Evolutionary conservation across 805 yeast genomes (phyloP).

Genomic region (Wickerhamiella shivajii): DNA sequence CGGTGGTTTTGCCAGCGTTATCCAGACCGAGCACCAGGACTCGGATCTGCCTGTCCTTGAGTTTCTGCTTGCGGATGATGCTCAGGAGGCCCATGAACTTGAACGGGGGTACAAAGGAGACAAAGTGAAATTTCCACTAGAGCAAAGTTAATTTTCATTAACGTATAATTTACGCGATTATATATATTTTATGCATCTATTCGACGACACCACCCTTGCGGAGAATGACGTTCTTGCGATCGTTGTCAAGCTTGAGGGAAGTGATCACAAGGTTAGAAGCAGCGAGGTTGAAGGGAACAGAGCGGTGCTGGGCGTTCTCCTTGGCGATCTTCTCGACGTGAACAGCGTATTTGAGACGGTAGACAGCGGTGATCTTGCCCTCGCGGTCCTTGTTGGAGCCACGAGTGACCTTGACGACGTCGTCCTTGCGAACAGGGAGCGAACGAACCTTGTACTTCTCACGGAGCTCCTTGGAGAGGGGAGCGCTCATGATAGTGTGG

Average conservation of each 20-base stretch:
- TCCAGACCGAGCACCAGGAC: slow-evolving; percentile 73
- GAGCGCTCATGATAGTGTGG: slow-evolving; percentile 93
- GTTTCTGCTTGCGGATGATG: slow-evolving; percentile 67
- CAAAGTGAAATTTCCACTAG: background rate
- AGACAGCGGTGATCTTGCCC: slow-evolving; percentile 94
- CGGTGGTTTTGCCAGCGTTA: slow-evolving; percentile 82
- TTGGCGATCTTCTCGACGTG: slow-evolving; percentile 95
- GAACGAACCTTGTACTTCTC: slow-evolving; percentile 93
- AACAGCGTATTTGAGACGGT: slow-evolving; percentile 95
- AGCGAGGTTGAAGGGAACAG: slow-evolving; percentile 93
- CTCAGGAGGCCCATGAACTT: slow-evolving; percentile 75
- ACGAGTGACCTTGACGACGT: slow-evolving; percentile 89
- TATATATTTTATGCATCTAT: slow-evolving; percentile 32
- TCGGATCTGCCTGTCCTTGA: slow-evolving; percentile 63
- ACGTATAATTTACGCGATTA: no score
- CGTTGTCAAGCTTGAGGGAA: slow-evolving; percentile 95
- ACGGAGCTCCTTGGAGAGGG: slow-evolving; percentile 96
- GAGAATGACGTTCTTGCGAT: slow-evolving; percentile 93
- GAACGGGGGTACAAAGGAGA: no score
- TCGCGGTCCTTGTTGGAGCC: slow-evolving; percentile 99
- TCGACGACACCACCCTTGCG: slow-evolving; percentile 97
- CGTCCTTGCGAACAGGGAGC: slow-evolving; percentile 95
- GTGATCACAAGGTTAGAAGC: slow-evolving; percentile 99
- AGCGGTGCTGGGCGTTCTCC: slow-evolving; percentile 97
- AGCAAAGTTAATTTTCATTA: slow-evolving; percentile 1